Evolutionary conservation across 2,329 filamentous ascomycete species (phyloP).

Genomic region (Phaeosphaeriaceae sp.): DNA sequence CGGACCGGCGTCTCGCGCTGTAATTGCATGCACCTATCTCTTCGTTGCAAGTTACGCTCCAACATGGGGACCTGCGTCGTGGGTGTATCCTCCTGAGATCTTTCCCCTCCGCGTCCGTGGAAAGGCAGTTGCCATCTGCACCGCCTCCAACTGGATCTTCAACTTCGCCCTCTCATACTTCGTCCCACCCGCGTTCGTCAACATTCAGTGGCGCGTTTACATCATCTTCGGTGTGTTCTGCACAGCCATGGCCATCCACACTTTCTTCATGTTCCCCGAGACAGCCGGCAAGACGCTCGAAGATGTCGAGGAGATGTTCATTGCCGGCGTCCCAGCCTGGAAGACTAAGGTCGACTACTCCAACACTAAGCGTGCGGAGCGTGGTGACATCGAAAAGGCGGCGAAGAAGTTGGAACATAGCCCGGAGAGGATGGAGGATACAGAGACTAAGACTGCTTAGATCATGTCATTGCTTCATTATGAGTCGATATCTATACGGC

Average conservation of each 20-base stretch:
- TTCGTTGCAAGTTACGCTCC: slow-evolving; percentile 75
- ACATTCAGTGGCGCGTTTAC: slow-evolving; percentile 69
- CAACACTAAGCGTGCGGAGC: slow-evolving; percentile 30
- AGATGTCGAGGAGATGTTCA: slow-evolving; percentile 78
- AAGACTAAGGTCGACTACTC: slow-evolving; percentile 49
- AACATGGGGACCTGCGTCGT: slow-evolving; percentile 68
- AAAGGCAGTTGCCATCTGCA: slow-evolving; percentile 69
- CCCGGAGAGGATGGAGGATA: slow-evolving; percentile 28
- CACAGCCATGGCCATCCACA: slow-evolving; percentile 71
- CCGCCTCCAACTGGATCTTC: slow-evolving; percentile 65
- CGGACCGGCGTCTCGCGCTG: slow-evolving; percentile 53
- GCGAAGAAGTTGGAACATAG: slow-evolving; percentile 19
- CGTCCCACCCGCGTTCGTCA: slow-evolving; percentile 65
- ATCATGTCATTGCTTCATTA: no score
- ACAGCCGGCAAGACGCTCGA: slow-evolving; percentile 78
- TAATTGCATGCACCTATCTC: slow-evolving; percentile 75
- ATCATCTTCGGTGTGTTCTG: slow-evolving; percentile 80
- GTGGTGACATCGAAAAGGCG: slow-evolving; percentile 37
- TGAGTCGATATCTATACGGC: no score
- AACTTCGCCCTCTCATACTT: slow-evolving; percentile 65
- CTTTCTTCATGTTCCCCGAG: slow-evolving; percentile 71
- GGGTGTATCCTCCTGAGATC: slow-evolving; percentile 68
- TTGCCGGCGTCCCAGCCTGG: slow-evolving; percentile 65
- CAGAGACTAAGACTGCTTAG: no score
- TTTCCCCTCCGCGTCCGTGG: slow-evolving; percentile 69